phyloP scores from a whole-genome alignment of 192 early-diverging fungal species.

The Coemansia furcata region DNA sequence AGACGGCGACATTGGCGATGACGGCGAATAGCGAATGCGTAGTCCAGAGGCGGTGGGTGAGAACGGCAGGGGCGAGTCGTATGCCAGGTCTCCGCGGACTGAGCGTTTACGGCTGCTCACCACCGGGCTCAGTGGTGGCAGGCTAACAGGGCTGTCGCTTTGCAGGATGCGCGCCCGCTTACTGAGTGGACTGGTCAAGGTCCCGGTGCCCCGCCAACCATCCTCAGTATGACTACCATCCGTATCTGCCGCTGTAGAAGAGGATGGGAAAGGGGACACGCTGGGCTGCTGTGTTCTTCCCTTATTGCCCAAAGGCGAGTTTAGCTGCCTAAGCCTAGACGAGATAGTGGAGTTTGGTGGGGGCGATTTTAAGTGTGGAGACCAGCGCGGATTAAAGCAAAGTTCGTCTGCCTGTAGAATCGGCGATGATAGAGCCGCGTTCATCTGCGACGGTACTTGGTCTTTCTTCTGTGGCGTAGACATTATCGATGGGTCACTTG shows the following conservation, averaged over 20 bases:
- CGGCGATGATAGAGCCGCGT: slow-evolving; percentile 25
- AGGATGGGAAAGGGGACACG: background rate
- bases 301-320: slow-evolving; percentile 8
- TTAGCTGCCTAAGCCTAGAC: slow-evolving; percentile 36
- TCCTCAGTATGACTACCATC: background rate
- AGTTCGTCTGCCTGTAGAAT: slow-evolving; percentile 54
- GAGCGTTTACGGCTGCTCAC: slow-evolving; percentile 48
- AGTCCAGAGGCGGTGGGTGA: slow-evolving; percentile 42
- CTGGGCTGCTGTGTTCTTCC: slow-evolving; percentile 1
- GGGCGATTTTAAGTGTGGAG: slow-evolving; percentile 50
- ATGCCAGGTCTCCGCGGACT: slow-evolving; percentile 23
- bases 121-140: slow-evolving; percentile 54
- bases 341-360: slow-evolving; percentile 45
- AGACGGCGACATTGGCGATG: slow-evolving; percentile 47
- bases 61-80: slow-evolving; percentile 38
- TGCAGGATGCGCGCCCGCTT: slow-evolving; percentile 49
- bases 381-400: slow-evolving; percentile 54
- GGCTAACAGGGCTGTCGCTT: slow-evolving; percentile 43
- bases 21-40: slow-evolving; percentile 47
- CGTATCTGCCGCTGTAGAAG: background rate
- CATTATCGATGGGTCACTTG: slow-evolving; percentile 19
- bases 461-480: slow-evolving; percentile 40
- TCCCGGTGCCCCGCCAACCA: slow-evolving; percentile 4
- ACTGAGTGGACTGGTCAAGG: slow-evolving; percentile 37
- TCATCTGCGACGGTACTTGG: background rate